These are phyloP conservation scores for Trichoderma sp. DNA, from an alignment of 2,329 filamentous ascomycete species.

Conservation along the genomic window DNA sequence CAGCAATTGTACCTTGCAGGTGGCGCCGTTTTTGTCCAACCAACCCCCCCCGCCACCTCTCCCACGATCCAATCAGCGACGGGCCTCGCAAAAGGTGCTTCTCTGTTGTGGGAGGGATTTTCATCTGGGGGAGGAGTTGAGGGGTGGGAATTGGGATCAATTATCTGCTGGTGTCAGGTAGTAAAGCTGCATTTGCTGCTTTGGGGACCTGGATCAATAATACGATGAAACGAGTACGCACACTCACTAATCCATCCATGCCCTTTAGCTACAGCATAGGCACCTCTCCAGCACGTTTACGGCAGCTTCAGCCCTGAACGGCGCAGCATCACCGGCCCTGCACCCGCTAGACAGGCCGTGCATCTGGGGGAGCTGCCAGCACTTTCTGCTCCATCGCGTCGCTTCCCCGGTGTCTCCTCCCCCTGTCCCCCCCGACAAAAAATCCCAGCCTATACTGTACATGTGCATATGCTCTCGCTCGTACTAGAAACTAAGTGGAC, in stretches of 20 bases:
- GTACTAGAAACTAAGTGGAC: not conserved
- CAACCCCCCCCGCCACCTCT: not conserved
- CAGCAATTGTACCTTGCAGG: slow-evolving; percentile 14
- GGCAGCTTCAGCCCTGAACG: too few relatives aligned
- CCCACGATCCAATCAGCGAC: not conserved
- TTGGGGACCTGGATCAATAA: too few relatives aligned
- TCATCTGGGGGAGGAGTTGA: too few relatives aligned
- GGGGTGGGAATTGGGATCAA: too few relatives aligned
- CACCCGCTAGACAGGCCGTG: not conserved
- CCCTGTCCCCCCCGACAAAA: not conserved
- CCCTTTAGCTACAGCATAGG: too few relatives aligned
- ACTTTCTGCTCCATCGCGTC: not conserved
- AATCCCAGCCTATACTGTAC: too few relatives aligned
- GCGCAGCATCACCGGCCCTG: not conserved
- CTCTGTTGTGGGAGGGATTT: not conserved
- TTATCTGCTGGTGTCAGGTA: too few relatives aligned
- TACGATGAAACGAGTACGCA: too few relatives aligned
- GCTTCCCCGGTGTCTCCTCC: slow-evolving; percentile 2
- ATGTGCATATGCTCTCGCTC: not conserved
- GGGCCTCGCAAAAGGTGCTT: not conserved
- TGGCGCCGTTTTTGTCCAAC: not conserved
- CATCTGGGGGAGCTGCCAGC: not conserved
- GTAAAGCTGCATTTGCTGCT: too few relatives aligned
- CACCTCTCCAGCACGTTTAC: too few relatives aligned
- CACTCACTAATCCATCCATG: too few relatives aligned